Conservation (phyloP, 371 early-diverging fungal genomes). For the Umbelopsis sp. region DNA sequence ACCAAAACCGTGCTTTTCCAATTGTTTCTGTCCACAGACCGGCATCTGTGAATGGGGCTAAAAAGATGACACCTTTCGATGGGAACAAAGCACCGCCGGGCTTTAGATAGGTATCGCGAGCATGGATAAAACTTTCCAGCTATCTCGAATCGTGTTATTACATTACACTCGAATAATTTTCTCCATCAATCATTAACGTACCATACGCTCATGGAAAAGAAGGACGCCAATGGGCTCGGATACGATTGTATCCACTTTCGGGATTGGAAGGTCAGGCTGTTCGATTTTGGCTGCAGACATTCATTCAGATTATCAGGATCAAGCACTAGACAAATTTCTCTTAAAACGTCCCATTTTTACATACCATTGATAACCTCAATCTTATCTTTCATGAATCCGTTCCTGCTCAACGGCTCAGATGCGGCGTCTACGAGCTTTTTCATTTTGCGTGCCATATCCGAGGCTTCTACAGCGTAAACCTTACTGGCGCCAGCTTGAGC, state of each 20-base stretch:
- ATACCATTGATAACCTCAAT: conserved; percentile 84
- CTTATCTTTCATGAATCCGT: conserved; percentile 78
- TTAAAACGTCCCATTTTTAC: not conserved
- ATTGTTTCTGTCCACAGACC: conserved; percentile 92
- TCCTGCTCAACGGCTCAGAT: conserved; percentile 52
- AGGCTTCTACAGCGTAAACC: conserved; percentile 96
- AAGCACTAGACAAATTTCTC: not conserved
- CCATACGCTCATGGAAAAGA: conserved; percentile 94
- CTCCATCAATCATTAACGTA: conserved; percentile 26
- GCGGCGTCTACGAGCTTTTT: conserved; percentile 74
- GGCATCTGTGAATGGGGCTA: conserved; percentile 88
- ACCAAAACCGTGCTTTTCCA: conserved; percentile 87
- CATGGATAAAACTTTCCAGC: conserved; percentile 82
- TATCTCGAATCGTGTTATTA: conserved; percentile 23
- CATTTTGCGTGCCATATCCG: conserved; percentile 93
- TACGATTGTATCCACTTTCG: conserved; percentile 91
- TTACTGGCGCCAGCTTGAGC: conserved; percentile 89
- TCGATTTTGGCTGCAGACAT: conserved; percentile 80
- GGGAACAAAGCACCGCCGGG: conserved; percentile 94
- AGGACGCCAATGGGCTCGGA: conserved; percentile 97
- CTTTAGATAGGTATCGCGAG: conserved; percentile 90
- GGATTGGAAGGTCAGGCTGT: conserved; percentile 67
- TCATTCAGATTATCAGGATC: not conserved
- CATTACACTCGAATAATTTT: no score
- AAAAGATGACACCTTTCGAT: conserved; percentile 81